Percentiles rank a stretch among this genome's conserved stretches.
Conservation (phyloP, 2,329 filamentous ascomycete species). For the Aspergillus sp. region DNA sequence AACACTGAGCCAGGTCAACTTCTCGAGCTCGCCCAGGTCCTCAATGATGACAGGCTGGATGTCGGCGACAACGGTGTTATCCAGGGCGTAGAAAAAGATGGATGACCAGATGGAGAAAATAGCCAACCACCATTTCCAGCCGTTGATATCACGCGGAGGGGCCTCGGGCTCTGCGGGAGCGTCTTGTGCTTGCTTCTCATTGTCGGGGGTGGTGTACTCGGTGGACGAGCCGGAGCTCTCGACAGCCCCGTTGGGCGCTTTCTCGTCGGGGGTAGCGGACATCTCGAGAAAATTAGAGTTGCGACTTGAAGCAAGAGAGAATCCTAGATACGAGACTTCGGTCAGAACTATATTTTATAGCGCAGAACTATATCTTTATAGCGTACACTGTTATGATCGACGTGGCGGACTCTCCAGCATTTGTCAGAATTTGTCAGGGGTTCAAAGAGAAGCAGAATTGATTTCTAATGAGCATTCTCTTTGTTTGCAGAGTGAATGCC, state of each 20-base stretch:
- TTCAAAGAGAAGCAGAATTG: background rate
- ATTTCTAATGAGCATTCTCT: background rate
- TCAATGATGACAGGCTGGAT: conserved; percentile 12
- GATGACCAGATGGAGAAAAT: background rate
- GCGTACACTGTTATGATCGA: too few species aligned
- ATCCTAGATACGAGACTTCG: too few species aligned
- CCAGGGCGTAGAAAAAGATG: conserved; percentile 12
- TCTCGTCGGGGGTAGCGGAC: background rate
- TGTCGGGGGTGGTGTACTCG: background rate
- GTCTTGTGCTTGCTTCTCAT: background rate
- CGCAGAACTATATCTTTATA: too few species aligned
- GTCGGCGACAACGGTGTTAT: conserved; percentile 16
- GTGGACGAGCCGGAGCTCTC: background rate
- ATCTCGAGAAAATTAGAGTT: background rate
- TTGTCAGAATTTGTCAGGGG: background rate
- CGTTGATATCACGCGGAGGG: background rate
- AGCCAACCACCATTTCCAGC: background rate
- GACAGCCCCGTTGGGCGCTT: background rate
- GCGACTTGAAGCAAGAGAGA: background rate
- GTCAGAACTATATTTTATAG: too few species aligned
- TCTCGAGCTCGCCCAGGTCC: conserved; percentile 7
- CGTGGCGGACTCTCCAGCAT: background rate
- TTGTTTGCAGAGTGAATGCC: too few species aligned
- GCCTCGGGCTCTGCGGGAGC: background rate
- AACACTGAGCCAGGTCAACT: conserved; percentile 12